These are phyloP conservation scores for Vitis labrusca DNA, from an alignment of 164 flowering plant species.

Conservation along the genomic window DNA sequence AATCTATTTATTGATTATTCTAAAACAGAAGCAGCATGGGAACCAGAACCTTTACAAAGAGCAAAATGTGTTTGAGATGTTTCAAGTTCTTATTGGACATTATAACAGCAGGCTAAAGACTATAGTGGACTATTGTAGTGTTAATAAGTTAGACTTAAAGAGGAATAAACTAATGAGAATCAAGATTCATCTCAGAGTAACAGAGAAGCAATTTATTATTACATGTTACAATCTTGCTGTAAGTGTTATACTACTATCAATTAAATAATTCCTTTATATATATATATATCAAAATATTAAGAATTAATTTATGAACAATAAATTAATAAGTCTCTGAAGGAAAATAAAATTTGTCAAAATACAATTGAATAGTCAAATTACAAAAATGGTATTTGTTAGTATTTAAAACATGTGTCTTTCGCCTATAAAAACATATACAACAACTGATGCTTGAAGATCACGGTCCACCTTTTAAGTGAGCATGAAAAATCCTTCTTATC, in stretches of 20 bases:
- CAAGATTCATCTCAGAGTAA: too few relatives aligned
- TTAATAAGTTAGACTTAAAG: too few relatives aligned
- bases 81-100: too few relatives aligned
- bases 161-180: too few relatives aligned
- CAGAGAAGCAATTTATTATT: too few relatives aligned
- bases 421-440: constrained; percentile 46
- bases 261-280: background rate
- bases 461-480: constrained; percentile 90
- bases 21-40: too few relatives aligned
- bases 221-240: too few relatives aligned
- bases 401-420: constrained; percentile 12
- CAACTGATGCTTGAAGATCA: constrained; percentile 73
- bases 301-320: background rate
- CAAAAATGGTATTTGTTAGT: constrained; percentile 8
- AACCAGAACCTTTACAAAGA: too few relatives aligned
- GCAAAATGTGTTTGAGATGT: too few relatives aligned
- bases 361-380: background rate
- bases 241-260: background rate
- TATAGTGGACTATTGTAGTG: too few relatives aligned
- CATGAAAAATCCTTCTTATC: constrained; percentile 78
- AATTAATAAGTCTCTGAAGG: background rate
- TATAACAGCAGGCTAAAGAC: too few relatives aligned
- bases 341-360: background rate
- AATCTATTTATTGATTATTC: too few relatives aligned
- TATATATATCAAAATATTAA: background rate